phyloP scores from a whole-genome alignment of 1,139 yeast genomes.

The Kodamaea suecica region DNA sequence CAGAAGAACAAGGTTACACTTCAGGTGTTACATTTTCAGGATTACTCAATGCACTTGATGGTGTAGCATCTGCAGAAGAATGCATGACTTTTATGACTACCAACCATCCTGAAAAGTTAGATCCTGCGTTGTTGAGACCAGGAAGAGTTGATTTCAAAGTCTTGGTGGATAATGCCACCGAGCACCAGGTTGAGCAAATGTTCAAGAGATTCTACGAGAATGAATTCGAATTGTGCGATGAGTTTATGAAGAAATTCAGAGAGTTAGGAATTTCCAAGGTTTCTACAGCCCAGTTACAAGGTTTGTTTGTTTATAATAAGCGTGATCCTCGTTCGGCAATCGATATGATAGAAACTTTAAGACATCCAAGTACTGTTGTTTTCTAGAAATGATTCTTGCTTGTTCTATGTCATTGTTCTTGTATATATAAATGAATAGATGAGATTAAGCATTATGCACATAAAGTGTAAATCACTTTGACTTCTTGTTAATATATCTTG shows the following conservation, averaged over 20 bases:
- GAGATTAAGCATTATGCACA: too few species aligned
- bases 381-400: not conserved
- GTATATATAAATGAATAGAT: not conserved
- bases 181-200: slow-evolving; percentile 77
- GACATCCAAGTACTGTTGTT: not conserved
- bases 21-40: slow-evolving; percentile 97
- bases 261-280: slow-evolving; percentile 53
- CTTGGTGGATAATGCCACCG: slow-evolving; percentile 79
- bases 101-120: slow-evolving; percentile 90
- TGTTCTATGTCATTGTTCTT: too few species aligned
- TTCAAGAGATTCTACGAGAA: slow-evolving; percentile 82
- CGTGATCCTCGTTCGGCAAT: slow-evolving; percentile 77
- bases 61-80: slow-evolving; percentile 98
- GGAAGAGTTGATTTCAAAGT: slow-evolving; percentile 91
- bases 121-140: slow-evolving; percentile 83
- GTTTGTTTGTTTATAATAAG: slow-evolving; percentile 90
- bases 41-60: slow-evolving; percentile 87
- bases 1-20: slow-evolving; percentile 61
- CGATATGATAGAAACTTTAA: slow-evolving; percentile 50
- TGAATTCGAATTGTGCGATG: slow-evolving; percentile 55
- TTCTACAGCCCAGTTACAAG: slow-evolving; percentile 94
- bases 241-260: slow-evolving; percentile 54
- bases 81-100: slow-evolving; percentile 97
- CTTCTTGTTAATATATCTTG: too few species aligned
- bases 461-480: too few species aligned